Evolutionary conservation across 345 rosid genomes (phyloP).

Genomic region (Clausena lansium): DNA sequence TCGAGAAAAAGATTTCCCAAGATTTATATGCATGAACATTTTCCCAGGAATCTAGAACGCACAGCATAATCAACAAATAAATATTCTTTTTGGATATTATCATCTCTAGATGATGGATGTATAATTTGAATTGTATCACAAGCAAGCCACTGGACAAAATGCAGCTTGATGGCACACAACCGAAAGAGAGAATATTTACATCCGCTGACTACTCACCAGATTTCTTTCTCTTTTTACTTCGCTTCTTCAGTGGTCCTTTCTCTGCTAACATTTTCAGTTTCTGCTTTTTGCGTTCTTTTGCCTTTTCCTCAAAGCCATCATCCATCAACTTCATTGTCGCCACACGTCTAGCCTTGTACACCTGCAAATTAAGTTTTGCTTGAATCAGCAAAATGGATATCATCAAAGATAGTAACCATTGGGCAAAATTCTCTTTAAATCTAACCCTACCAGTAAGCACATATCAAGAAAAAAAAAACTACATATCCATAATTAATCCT

Average conservation of each 20-base stretch:
- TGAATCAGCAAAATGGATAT: neutral
- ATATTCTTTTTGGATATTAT: neutral
- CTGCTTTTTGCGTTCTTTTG: conserved; percentile 62
- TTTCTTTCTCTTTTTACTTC: conserved; percentile 28
- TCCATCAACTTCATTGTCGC: conserved; percentile 88
- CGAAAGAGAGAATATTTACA: neutral
- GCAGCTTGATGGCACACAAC: neutral
- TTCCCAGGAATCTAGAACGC: too few relatives aligned
- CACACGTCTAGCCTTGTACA: conserved; percentile 84
- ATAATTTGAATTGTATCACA: neutral
- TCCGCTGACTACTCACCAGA: conserved; percentile 12
- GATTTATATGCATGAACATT: too few relatives aligned
- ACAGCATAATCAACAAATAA: too few relatives aligned
- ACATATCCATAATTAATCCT: neutral
- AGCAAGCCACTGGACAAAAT: neutral
- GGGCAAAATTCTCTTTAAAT: neutral
- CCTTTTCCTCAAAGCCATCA: conserved; percentile 83
- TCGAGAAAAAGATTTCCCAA: too few relatives aligned
- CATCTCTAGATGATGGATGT: neutral
- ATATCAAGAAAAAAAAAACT: neutral
- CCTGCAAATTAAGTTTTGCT: conserved; percentile 37
- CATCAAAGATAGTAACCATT: neutral
- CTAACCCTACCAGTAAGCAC: neutral
- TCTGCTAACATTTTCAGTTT: conserved; percentile 56
- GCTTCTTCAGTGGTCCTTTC: conserved; percentile 61